Conservation (phyloP, 2,329 filamentous ascomycete species). For the Calonectria hawksworthii region DNA sequence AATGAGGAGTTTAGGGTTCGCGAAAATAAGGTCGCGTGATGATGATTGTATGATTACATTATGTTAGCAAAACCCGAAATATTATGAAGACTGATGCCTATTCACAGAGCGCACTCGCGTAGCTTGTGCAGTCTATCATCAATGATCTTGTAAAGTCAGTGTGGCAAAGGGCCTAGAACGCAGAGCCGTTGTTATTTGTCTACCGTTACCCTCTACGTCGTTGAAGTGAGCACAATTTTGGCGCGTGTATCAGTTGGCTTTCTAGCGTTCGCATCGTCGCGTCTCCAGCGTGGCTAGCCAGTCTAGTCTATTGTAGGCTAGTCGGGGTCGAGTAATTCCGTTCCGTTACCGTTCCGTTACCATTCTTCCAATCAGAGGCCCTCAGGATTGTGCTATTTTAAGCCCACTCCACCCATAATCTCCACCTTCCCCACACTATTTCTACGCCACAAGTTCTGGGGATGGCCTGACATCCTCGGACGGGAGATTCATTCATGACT, state of each 20-base stretch:
- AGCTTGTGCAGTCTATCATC: not conserved
- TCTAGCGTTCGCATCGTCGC: not conserved
- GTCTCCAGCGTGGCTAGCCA: not conserved
- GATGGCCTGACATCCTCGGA: too few relatives aligned
- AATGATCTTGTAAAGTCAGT: not conserved
- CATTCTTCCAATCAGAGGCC: not conserved
- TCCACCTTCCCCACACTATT: too few relatives aligned
- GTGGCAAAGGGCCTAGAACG: too few relatives aligned
- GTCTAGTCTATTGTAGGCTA: not conserved
- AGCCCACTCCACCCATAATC: too few relatives aligned
- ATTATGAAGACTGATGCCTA: not conserved
- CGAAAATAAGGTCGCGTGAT: not conserved
- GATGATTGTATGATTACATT: not conserved
- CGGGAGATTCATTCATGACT: too few relatives aligned
- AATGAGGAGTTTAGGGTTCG: not conserved
- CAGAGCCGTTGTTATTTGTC: not conserved
- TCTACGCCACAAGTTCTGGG: too few relatives aligned
- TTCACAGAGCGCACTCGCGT: not conserved
- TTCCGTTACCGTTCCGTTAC: not conserved
- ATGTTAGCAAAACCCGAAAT: not conserved
- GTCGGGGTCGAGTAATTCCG: not conserved
- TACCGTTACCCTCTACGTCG: rapidly evolving
- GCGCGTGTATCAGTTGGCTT: too few relatives aligned
- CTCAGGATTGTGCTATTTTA: not conserved
- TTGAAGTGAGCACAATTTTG: not conserved